These are phyloP conservation scores for Tetrahymena thermophila DNA, from an alignment of 73 alveolate species.

Conservation along the genomic window DNA sequence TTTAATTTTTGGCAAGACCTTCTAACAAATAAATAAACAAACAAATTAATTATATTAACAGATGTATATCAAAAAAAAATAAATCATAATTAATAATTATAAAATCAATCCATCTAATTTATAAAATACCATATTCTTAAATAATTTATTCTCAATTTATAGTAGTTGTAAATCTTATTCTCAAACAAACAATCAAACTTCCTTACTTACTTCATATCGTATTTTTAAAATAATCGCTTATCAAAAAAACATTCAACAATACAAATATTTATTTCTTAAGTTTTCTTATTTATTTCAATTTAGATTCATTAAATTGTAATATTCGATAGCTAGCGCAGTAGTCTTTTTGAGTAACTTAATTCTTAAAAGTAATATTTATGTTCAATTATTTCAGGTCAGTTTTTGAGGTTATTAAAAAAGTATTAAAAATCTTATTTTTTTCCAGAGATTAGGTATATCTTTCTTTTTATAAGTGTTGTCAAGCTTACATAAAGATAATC, in stretches of 20 bases:
- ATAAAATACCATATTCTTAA: neutral
- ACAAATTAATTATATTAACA: no score
- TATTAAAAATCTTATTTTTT: no score
- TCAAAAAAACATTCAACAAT: no score
- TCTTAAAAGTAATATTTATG: neutral
- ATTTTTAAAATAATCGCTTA: no score
- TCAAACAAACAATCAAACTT: neutral
- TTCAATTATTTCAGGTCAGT: neutral
- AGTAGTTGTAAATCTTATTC: neutral
- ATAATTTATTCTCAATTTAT: neutral
- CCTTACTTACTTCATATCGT: neutral
- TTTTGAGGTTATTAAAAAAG: no score
- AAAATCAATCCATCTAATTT: no score
- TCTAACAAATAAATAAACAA: neutral
- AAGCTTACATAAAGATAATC: neutral
- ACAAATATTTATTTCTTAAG: no score
- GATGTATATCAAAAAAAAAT: neutral
- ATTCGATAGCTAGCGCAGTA: no score
- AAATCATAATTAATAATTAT: neutral
- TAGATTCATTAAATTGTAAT: no score
- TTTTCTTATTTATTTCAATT: no score
- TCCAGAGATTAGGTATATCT: neutral
- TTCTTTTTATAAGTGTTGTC: no score
- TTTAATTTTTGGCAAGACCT: neutral
- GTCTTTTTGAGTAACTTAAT: neutral